Base-by-base conservation (phyloP, 257 asterid species). In the Scutellaria minor region DNA sequence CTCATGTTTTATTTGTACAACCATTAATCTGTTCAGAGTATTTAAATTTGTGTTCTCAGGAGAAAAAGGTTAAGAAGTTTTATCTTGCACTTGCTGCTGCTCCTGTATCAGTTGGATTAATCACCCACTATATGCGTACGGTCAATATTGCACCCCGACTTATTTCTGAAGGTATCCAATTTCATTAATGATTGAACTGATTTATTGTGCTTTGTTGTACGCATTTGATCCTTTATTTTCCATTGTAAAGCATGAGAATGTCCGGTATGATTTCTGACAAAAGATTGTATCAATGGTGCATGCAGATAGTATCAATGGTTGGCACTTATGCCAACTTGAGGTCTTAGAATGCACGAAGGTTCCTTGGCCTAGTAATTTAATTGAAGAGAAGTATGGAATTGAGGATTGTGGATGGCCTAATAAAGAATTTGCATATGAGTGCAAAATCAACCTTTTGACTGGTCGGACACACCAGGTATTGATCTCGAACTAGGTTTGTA, bases 391-490 rank as follows among this genome's bases (percentile, higher is more conserved):
- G 72, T 69, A 85, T 57, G 44, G 80, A 75, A 71, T 94, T 39
- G 93, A 87, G 56, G 87, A 85, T 75, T 87, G 95, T 78, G 92
- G 97, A 72, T 91, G 97, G 97, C 88, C 87, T 46, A 61, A 24
- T 35, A 89, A 85, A 79, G 89, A 84, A 41, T 89, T 83, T 66
- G 97, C 96, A 48, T 91, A 89, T n/a, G 96, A 94, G 81, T 89
- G 97, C 71, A 87, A 66, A 80, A 80, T 94, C 84, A 86, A 86
- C 85, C 97, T 91, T 78, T 74, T 89, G 84, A 91, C 97, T 14
- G 99, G 99, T 60, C 86, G 89, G 47, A 91, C 99, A 2, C 99
- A 94, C 83, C 97, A 91, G 99, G 97, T 94, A 88, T 41, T 48
- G 15, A 46, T 78, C 50, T 46, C 18, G 52, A 75, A 4, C 24